Percentiles rank a stretch among this genome's conserved stretches.
phyloP scores from a whole-genome alignment of 345 rosid species.

The Eucalyptus regnans region DNA sequence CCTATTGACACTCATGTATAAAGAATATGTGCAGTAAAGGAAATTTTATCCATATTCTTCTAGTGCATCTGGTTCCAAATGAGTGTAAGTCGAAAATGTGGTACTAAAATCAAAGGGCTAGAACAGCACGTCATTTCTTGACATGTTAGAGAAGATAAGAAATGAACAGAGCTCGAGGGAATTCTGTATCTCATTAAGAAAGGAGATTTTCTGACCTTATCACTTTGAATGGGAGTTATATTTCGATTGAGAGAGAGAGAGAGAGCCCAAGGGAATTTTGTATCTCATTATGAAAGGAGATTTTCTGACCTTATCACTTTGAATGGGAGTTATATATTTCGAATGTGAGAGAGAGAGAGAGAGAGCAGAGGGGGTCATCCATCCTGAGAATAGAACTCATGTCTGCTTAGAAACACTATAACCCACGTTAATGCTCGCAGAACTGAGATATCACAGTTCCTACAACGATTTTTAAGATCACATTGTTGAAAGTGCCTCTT shows the following conservation, averaged over 20 bases:
- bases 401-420: not conserved
- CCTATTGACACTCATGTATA: not conserved
- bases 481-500: not conserved
- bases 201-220: not conserved
- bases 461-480: not conserved
- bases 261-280: not conserved
- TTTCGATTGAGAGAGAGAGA: not conserved
- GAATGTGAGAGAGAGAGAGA: not conserved
- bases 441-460: not conserved
- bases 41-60: not conserved
- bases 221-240: not conserved
- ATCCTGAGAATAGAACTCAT: not conserved
- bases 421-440: not conserved
- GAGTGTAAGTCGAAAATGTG: not conserved
- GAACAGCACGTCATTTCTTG: not conserved
- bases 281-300: not conserved
- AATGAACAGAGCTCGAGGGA: not conserved
- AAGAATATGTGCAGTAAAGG: not conserved
- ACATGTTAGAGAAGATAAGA: not conserved
- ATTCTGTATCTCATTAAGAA: not conserved
- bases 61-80: not conserved
- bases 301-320: not conserved
- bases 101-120: not conserved
- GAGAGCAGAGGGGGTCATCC: not conserved
- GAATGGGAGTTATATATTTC: not conserved